Conservation (phyloP, 306 rosid genomes). For the Rosa lucieae region DNA sequence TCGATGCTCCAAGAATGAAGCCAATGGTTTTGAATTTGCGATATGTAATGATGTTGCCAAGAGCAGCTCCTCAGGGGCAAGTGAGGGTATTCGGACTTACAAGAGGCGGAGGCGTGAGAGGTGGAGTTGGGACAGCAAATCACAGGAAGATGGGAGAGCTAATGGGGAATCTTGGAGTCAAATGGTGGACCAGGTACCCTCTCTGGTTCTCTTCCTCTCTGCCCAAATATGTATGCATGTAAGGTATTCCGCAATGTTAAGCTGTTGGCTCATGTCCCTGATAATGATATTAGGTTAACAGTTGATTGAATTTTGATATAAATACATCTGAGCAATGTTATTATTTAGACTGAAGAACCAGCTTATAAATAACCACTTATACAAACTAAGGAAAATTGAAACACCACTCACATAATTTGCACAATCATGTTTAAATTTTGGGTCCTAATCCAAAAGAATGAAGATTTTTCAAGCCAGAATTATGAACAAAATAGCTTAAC, state of each 20-base stretch:
- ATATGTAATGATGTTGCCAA: slow-evolving; percentile 34
- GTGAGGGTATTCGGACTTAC: slow-evolving; percentile 58
- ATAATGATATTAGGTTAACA: slow-evolving; percentile 6
- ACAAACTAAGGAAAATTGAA: not conserved
- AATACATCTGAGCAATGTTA: not conserved
- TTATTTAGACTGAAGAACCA: not conserved
- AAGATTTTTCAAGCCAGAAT: not conserved
- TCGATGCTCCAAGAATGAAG: slow-evolving; percentile 36
- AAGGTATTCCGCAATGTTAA: slow-evolving; percentile 6
- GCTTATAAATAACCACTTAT: not conserved
- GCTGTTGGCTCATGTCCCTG: slow-evolving; percentile 4
- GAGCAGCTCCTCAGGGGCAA: slow-evolving; percentile 35
- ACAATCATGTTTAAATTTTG: not conserved
- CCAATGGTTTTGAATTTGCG: slow-evolving; percentile 31
- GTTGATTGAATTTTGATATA: not conserved
- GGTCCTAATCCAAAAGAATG: not conserved
- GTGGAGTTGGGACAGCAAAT: slow-evolving; percentile 44
- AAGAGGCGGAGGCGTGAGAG: slow-evolving; percentile 73
- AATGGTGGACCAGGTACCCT: slow-evolving; percentile 45
- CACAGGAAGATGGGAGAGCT: slow-evolving; percentile 39
- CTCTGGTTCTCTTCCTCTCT: slow-evolving; percentile 18
- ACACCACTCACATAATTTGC: not conserved
- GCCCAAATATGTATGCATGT: slow-evolving; percentile 4
- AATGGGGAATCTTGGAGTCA: slow-evolving; percentile 42
- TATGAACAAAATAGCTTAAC: not conserved